Percentiles rank a stretch among this genome's conserved stretches.
phyloP scores from a whole-genome alignment of 2,329 filamentous ascomycete genomes.

The Fusarium fujikuroi region DNA sequence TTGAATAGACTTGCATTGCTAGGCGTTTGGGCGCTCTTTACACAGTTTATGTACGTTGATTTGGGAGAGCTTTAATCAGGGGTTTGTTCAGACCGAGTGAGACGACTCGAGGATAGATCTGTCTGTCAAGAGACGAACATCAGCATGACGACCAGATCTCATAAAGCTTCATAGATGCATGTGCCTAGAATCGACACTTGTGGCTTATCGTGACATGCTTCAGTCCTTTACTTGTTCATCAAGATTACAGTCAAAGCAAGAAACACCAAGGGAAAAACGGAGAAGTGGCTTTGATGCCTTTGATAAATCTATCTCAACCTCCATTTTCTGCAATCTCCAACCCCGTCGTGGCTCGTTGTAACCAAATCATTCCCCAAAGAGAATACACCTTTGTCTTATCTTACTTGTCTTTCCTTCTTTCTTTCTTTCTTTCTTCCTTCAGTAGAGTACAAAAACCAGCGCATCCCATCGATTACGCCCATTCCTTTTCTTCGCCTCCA shows the following conservation, averaged over 20 bases:
- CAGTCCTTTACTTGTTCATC: background rate
- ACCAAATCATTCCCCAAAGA: constrained; percentile 18
- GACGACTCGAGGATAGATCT: background rate
- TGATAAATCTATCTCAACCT: constrained; percentile 18
- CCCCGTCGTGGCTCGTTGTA: background rate
- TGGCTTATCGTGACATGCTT: background rate
- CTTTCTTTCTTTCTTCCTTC: constrained; percentile 7
- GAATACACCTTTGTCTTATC: constrained; percentile 23
- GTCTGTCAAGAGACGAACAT: background rate
- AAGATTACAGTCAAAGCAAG: background rate
- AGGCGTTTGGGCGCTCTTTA: constrained; percentile 45
- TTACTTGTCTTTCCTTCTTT: background rate
- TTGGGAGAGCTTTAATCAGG: constrained; percentile 2
- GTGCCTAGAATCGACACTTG: background rate
- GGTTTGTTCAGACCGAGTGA: background rate
- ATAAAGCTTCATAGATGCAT: background rate
- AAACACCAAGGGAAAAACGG: background rate
- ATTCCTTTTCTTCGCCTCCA: background rate
- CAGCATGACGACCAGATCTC: background rate
- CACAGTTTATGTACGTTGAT: constrained; percentile 13
- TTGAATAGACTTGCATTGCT: constrained; percentile 50
- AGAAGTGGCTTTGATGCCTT: background rate
- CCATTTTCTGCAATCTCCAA: background rate
- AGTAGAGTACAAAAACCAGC: constrained; percentile 13
- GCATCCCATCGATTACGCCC: constrained; percentile 29